Evolutionary conservation across 139 green algal genomes (phyloP).

Genomic region (Chlamydomonas incerta): DNA sequence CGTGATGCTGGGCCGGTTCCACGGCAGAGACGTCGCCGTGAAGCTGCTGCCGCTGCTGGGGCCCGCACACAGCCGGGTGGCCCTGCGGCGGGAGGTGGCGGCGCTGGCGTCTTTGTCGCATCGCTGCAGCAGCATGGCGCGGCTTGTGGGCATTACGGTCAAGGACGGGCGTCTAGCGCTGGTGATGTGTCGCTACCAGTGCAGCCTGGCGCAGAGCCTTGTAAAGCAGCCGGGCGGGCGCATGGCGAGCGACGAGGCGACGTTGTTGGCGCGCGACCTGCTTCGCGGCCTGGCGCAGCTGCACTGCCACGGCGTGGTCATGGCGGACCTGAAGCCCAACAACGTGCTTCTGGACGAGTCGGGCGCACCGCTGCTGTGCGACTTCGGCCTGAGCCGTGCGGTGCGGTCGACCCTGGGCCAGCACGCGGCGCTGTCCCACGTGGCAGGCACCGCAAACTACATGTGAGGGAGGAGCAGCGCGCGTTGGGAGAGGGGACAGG

Average conservation of each 20-base stretch:
- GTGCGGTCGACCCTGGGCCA: not conserved
- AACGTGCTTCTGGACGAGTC: constrained; percentile 18
- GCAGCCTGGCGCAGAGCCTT: not conserved
- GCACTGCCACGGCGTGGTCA: not conserved
- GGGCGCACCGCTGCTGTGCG: constrained; percentile 1
- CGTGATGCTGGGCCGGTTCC: not conserved
- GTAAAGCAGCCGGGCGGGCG: not conserved
- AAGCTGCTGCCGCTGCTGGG: not conserved
- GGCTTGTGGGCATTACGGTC: not conserved
- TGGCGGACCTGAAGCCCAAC: constrained; percentile 30
- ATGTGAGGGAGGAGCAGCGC: not conserved
- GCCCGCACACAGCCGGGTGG: not conserved
- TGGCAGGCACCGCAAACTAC: not conserved
- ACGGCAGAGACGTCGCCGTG: not conserved
- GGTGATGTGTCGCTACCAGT: not conserved
- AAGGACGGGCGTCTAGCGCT: not conserved
- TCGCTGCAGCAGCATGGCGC: not conserved
- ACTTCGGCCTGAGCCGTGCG: not conserved
- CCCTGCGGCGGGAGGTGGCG: not conserved
- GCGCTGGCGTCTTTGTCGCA: not conserved
- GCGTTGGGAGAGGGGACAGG: too few relatives aligned
- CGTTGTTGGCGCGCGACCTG: constrained; percentile 9
- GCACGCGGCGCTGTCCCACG: not conserved
- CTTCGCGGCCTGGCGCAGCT: constrained; percentile 5
- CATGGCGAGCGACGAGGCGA: not conserved